Evolutionary conservation across 345 rosid species (phyloP).

Genomic region (Ceriops decandra): DNA sequence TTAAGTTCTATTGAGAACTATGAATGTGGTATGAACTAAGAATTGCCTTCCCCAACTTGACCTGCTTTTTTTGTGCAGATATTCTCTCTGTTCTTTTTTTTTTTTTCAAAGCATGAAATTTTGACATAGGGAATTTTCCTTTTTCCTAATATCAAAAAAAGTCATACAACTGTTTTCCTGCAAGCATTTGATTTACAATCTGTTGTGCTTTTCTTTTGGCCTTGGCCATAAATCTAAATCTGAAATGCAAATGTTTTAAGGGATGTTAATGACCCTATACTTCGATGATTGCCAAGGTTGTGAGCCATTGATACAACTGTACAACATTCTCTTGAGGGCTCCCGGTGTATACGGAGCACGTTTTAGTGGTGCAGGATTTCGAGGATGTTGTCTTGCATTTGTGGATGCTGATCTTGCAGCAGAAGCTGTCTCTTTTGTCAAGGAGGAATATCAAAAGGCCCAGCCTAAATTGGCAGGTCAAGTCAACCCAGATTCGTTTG

Average conservation of each 20-base stretch:
- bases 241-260: neutral
- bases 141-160: too few relatives aligned
- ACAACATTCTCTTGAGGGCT: conserved; percentile 58
- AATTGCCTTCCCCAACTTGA: neutral
- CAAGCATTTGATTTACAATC: too few relatives aligned
- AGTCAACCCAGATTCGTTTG: conserved; percentile 39
- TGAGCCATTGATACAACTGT: conserved; percentile 74
- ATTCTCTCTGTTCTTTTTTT: neutral
- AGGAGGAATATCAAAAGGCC: conserved; percentile 48
- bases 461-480: conserved; percentile 65
- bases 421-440: conserved; percentile 63
- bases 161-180: too few relatives aligned
- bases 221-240: too few relatives aligned
- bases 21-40: conserved; percentile 64
- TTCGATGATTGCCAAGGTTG: conserved; percentile 42
- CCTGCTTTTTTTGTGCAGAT: neutral
- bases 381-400: conserved; percentile 86
- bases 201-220: too few relatives aligned
- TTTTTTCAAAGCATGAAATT: too few relatives aligned
- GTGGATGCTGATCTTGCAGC: conserved; percentile 54
- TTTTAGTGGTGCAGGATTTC: conserved; percentile 90
- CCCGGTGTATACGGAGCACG: conserved; percentile 85
- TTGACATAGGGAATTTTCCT: too few relatives aligned
- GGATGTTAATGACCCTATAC: neutral
- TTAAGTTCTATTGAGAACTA: conserved; percentile 83